Percentiles rank a stretch among this genome's conserved stretches.
Conservation (phyloP, 148 eudicot genomes). For the Tetragonia tetragonoides region DNA sequence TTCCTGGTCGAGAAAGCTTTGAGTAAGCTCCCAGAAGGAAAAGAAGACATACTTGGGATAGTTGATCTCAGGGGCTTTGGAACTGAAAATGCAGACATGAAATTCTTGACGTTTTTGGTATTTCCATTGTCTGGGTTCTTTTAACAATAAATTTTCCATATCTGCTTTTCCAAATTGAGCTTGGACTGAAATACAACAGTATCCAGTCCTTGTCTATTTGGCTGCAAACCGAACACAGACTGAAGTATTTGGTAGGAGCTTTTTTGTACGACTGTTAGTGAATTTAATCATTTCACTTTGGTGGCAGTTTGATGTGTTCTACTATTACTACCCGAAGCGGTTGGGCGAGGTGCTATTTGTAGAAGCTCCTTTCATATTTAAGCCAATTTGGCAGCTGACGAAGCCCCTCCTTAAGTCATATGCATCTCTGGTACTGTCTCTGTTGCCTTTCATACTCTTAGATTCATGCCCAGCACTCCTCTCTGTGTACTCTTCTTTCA, state of each 20-base stretch:
- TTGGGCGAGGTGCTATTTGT: conserved; percentile 82
- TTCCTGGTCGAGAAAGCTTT: conserved; percentile 86
- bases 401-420: conserved; percentile 84
- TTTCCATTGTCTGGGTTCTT: conserved; percentile 13
- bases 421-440: conserved; percentile 64
- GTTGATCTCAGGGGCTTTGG: conserved; percentile 85
- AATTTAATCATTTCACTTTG: conserved; percentile 6
- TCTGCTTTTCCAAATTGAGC: background rate
- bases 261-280: background rate
- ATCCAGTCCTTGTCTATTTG: background rate
- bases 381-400: conserved; percentile 79
- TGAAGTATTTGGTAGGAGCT: background rate
- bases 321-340: conserved; percentile 81
- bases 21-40: conserved; percentile 74
- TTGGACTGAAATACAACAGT: background rate
- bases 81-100: conserved; percentile 72
- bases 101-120: conserved; percentile 86
- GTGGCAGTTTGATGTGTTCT: conserved; percentile 89
- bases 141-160: background rate
- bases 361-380: conserved; percentile 86
- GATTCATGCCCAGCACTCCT: background rate
- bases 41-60: conserved; percentile 72
- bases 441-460: background rate
- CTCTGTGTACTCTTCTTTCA: background rate
- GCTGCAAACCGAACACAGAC: background rate